Base-by-base conservation (phyloP, 176 grass and related monocot species). In the Oryza officinalis region DNA sequence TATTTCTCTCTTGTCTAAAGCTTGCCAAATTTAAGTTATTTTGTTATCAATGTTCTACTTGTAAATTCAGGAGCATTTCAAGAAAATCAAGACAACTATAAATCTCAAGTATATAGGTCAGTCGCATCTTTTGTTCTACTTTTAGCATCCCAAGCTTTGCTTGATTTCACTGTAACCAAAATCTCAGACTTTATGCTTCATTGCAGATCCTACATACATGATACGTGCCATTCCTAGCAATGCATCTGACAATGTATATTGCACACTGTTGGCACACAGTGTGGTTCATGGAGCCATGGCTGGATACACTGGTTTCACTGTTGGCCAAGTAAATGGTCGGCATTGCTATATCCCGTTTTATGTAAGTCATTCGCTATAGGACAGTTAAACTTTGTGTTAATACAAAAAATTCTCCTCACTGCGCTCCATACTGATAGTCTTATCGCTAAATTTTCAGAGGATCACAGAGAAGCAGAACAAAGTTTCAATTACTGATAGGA, bases 131-230 rank as follows among this genome's bases (percentile, higher is more conserved):
- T 87, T 64, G 23, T 65, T 78, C 15, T 15, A 63, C 81, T 46
- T 76, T 47, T 25, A 81, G 38, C 28, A 27, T 74, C 23, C 45
- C 10, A 4, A 73, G 32, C 38, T 80, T 69, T 40, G 18, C 30
- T 69, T 1, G 0, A 10, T 82, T 46, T 78, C 10, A 27, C 10
- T 80, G 18, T 49, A 63, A 46, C 17, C 17, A 63, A 10, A 10
- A 82, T 74, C 32, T 75, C 69, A 69, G 8, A 67, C 67, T 32
- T 4, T 65, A 77, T 86, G 26, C 46, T 69, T 74, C 26, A 46
- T 67, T 94, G 84, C 91, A 99, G 96, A 99, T 90, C 96, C 96
- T n/a, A 99, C 96, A 33, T 99, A 99, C 86, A 99, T 99, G 96
- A 96, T 99, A 83, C 96, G 96, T 10, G 96, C 96, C 26, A 88